Percentiles rank a stretch among this genome's conserved stretches.
phyloP scores from a whole-genome alignment of 2,329 filamentous ascomycete species.

The Sarocladium oryzae region DNA sequence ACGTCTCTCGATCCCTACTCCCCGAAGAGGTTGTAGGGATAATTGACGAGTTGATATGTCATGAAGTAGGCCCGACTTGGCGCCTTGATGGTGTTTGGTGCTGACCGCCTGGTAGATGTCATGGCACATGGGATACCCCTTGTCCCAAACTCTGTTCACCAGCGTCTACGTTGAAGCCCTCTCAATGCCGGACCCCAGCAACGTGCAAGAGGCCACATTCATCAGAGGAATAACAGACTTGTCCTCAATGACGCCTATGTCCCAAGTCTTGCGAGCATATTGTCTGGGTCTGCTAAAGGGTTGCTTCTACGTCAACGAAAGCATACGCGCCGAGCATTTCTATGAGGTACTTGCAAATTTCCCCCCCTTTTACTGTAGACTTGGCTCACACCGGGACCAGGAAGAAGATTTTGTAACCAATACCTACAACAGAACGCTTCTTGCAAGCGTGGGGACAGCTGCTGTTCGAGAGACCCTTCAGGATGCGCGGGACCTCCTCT shows the following conservation, averaged over 20 bases:
- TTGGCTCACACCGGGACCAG: constrained; percentile 31
- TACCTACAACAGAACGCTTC: constrained; percentile 73
- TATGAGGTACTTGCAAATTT: constrained; percentile 61
- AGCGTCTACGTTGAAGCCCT: constrained; percentile 85
- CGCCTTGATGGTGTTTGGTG: background rate
- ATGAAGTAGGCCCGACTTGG: constrained; percentile 57
- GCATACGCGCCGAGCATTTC: constrained; percentile 76
- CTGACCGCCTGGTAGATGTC: constrained; percentile 59
- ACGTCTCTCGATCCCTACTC: constrained; percentile 59
- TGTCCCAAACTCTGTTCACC: constrained; percentile 91
- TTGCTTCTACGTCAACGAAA: constrained; percentile 70
- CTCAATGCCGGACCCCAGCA: constrained; percentile 61
- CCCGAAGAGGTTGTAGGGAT: constrained; percentile 83
- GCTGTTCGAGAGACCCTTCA: constrained; percentile 50
- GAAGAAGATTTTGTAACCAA: constrained; percentile 97
- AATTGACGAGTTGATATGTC: constrained; percentile 85
- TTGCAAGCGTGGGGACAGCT: constrained; percentile 54
- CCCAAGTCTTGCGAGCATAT: constrained; percentile 71
- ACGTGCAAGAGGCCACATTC: constrained; percentile 61
- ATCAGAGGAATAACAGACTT: constrained; percentile 26
- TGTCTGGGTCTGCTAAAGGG: constrained; percentile 79
- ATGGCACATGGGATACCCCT: constrained; percentile 92
- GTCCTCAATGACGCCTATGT: constrained; percentile 38
- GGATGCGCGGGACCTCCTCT: constrained; percentile 47
- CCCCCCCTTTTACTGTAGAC: background rate